phyloP scores from a whole-genome alignment of 73 alveolate species.

The Uronychia setigera region DNA sequence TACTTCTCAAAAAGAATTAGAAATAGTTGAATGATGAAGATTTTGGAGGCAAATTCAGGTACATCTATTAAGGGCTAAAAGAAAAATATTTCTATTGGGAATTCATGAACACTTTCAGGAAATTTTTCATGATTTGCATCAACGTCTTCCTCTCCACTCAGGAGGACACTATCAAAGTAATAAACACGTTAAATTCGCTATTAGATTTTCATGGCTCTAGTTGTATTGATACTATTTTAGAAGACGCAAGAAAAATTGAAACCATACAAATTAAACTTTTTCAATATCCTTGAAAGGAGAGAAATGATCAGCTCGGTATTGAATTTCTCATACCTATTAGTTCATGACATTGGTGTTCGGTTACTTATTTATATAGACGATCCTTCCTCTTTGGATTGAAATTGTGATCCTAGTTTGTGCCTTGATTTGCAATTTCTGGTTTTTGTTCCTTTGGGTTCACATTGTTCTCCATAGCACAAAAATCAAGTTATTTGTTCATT shows the following conservation, averaged over 20 bases:
- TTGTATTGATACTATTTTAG: slow-evolving; percentile 21
- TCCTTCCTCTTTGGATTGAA: background rate
- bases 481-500: background rate
- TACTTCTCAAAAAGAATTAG: slow-evolving; percentile 25
- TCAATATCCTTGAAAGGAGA: background rate
- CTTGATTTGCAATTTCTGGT: background rate
- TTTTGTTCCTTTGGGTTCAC: background rate
- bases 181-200: background rate
- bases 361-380: background rate
- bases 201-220: slow-evolving; percentile 14
- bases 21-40: slow-evolving; percentile 19
- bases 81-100: slow-evolving; percentile 59
- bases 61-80: slow-evolving; percentile 54
- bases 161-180: slow-evolving; percentile 19
- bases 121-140: slow-evolving; percentile 19
- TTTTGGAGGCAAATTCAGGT: slow-evolving; percentile 22
- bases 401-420: background rate
- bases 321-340: background rate
- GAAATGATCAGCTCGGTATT: background rate
- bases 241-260: slow-evolving; percentile 23
- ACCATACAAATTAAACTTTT: slow-evolving; percentile 36
- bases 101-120: slow-evolving; percentile 48
- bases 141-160: slow-evolving; percentile 32
- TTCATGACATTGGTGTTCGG: background rate
- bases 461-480: background rate